Conservation (phyloP, 768 basidiomycete species). For the Rhizopogon vesiculosus region DNA sequence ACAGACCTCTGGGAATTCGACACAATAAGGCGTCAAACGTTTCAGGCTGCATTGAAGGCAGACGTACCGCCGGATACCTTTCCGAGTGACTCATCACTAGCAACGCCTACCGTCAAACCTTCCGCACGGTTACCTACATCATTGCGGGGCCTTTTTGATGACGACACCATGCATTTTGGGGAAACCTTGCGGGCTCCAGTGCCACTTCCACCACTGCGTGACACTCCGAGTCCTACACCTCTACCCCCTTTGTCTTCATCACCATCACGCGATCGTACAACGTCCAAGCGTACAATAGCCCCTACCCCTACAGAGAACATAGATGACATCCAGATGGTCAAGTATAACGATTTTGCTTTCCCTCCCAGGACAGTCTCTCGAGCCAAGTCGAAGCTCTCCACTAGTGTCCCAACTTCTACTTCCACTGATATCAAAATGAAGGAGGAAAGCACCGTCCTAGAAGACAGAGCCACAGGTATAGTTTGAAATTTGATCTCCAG, state of each 20-base stretch:
- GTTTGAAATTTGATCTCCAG: neutral
- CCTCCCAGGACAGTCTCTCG: constrained; percentile 35
- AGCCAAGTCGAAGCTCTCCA: constrained; percentile 27
- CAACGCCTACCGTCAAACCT: constrained; percentile 47
- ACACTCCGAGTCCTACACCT: constrained; percentile 23
- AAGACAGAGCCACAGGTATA: constrained; percentile 1
- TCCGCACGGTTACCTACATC: constrained; percentile 65
- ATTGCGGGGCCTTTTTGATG: constrained; percentile 74
- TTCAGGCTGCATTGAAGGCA: constrained; percentile 17
- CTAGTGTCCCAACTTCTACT: constrained; percentile 9
- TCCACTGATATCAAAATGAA: constrained; percentile 23
- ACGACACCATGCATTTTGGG: constrained; percentile 30
- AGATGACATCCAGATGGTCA: constrained; percentile 39
- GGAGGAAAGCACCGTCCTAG: neutral
- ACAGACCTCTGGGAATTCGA: constrained; percentile 74
- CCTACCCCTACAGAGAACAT: constrained; percentile 22
- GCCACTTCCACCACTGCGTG: constrained; percentile 22
- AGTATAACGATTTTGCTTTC: constrained; percentile 49
- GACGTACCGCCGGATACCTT: constrained; percentile 17
- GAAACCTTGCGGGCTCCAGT: constrained; percentile 41
- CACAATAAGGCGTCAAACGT: constrained; percentile 48
- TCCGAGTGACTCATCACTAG: constrained; percentile 10
- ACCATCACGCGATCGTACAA: constrained; percentile 29
- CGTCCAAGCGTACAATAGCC: constrained; percentile 24
- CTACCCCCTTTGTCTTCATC: constrained; percentile 27